Percentiles rank a stretch among this genome's conserved stretches.
phyloP scores from a whole-genome alignment of 345 rosid genomes.

The Aegle marmelos region DNA sequence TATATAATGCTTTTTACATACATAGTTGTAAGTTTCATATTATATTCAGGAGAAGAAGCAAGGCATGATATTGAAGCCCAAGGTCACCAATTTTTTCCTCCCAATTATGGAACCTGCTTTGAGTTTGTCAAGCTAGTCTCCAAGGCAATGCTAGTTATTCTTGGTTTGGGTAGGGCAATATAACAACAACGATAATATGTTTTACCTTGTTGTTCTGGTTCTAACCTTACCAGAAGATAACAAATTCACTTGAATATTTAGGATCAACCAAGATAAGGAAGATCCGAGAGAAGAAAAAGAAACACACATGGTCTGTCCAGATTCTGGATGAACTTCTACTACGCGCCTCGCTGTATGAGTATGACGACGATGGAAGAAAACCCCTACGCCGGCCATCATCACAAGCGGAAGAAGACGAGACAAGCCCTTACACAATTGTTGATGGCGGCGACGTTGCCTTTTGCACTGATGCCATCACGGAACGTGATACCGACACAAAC shows the following conservation, averaged over 20 bases:
- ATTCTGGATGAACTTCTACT: constrained; percentile 38
- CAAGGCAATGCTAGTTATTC: constrained; percentile 35
- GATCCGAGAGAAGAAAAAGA: constrained; percentile 32
- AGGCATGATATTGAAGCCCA: neutral
- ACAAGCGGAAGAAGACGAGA: neutral
- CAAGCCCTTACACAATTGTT: neutral
- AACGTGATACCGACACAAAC: neutral
- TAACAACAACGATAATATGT: neutral
- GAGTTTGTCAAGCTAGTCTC: constrained; percentile 37
- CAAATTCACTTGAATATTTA: constrained; percentile 1
- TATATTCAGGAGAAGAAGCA: too few species aligned
- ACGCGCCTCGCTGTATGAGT: constrained; percentile 11
- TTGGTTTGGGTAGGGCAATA: constrained; percentile 33
- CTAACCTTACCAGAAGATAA: neutral
- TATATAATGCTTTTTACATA: neutral
- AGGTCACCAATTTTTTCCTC: constrained; percentile 27
- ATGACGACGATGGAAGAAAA: constrained; percentile 17
- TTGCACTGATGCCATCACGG: too few species aligned
- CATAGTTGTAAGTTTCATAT: neutral
- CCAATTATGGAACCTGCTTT: constrained; percentile 31
- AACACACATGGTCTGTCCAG: constrained; percentile 44
- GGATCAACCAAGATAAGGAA: constrained; percentile 35
- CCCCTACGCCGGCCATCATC: neutral
- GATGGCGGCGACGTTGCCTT: neutral
- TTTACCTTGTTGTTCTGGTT: neutral